These are phyloP conservation scores for Calonectria pseudoreteaudii DNA, from an alignment of 2,329 filamentous ascomycete species.

Conservation along the genomic window DNA sequence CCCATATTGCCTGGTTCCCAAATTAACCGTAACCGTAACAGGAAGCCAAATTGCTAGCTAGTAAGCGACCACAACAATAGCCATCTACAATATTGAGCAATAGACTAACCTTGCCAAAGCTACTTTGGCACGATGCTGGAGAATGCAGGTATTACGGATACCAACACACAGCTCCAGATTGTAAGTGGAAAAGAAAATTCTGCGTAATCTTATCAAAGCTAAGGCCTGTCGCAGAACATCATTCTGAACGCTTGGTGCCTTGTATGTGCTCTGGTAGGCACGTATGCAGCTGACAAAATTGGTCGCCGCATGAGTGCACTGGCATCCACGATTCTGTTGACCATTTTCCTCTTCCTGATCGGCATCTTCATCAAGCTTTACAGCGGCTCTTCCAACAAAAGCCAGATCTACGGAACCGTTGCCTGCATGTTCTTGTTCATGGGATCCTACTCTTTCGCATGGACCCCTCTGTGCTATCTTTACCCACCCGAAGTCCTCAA, in stretches of 20 bases:
- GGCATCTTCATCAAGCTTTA: background rate
- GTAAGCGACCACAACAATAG: background rate
- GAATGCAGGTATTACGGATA: conserved; percentile 59
- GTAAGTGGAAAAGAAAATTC: conserved; percentile 37
- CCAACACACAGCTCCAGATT: conserved; percentile 55
- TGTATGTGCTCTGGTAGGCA: conserved; percentile 54
- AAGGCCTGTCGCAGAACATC: conserved; percentile 50
- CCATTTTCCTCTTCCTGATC: background rate
- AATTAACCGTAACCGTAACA: background rate
- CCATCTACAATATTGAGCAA: background rate
- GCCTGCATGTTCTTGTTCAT: conserved; percentile 65
- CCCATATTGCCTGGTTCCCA: too few relatives aligned
- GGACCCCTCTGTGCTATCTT: conserved; percentile 43
- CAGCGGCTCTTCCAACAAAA: conserved; percentile 47
- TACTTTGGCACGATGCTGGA: conserved; percentile 54
- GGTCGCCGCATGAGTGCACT: background rate
- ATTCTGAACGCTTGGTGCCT: conserved; percentile 63
- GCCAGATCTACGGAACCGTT: conserved; percentile 46
- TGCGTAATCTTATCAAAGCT: background rate
- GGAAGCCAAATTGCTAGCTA: background rate
- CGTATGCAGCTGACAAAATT: conserved; percentile 49
- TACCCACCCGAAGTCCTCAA: conserved; percentile 62
- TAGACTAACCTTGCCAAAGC: conserved; percentile 52
- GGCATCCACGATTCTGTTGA: background rate
- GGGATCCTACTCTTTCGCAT: conserved; percentile 58